Conservation (phyloP, 805 yeast genomes). For the Torulaspora gathmanii region DNA sequence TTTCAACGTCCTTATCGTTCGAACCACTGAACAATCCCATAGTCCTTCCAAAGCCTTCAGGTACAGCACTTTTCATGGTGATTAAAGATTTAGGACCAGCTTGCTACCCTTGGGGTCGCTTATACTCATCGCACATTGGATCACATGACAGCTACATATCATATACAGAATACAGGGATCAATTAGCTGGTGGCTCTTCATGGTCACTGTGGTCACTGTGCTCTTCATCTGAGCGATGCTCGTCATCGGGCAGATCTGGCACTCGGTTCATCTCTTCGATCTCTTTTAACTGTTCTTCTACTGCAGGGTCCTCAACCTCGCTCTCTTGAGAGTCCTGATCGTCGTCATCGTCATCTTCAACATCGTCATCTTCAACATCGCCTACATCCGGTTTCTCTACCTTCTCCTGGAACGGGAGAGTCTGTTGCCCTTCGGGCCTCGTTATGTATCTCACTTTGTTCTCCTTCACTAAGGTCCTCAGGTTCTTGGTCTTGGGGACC, state of each 20-base stretch:
- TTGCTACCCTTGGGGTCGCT: too few species aligned
- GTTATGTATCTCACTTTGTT: constrained; percentile 24
- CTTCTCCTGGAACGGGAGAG: constrained; percentile 12
- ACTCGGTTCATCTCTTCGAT: constrained; percentile 21
- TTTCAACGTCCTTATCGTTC: constrained; percentile 14
- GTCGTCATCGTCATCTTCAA: constrained; percentile 14
- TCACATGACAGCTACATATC: constrained; percentile 5
- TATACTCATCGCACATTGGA: neutral
- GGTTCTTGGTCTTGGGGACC: constrained; percentile 23
- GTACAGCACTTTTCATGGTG: too few species aligned
- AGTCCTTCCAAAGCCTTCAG: neutral
- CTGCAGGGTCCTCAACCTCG: constrained; percentile 17
- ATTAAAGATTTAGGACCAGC: too few species aligned
- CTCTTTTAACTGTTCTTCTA: constrained; percentile 18
- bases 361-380: constrained; percentile 10
- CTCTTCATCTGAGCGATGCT: constrained; percentile 5
- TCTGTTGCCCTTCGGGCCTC: constrained; percentile 19
- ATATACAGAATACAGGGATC: neutral
- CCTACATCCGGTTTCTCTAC: constrained; percentile 1
- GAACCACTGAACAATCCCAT: constrained; percentile 22
- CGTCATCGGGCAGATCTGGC: constrained; percentile 17
- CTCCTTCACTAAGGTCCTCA: constrained; percentile 21
- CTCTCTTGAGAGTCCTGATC: constrained; percentile 16
- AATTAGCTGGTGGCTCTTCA: constrained; percentile 7
- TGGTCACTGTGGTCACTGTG: constrained; percentile 10